Base-by-base conservation (phyloP, 139 green algal genomes). In the Coccomyxa sp. region DNA sequence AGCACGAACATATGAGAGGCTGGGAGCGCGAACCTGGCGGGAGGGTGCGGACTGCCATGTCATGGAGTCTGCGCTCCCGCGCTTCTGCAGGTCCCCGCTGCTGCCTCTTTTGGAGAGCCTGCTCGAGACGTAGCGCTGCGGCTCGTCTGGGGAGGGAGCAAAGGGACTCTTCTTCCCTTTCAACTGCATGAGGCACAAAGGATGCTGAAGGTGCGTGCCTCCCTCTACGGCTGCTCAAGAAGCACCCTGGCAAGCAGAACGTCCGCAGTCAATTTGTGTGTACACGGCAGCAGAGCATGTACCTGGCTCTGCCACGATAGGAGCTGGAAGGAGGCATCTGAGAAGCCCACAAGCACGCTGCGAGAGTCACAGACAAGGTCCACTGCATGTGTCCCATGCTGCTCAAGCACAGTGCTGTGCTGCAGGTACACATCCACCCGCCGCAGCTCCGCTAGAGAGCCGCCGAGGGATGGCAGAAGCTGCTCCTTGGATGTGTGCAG, bases 271-370 rank as follows among this genome's bases (percentile, higher is more conserved):
- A n/a, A n/a, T n/a, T n/a, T n/a, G n/a, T n/a, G n/a, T n/a, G n/a
- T n/a, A n/a, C n/a, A n/a, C n/a, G n/a, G n/a, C n/a, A n/a, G n/a
- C n/a, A n/a, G n/a, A n/a, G n/a, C n/a, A 10, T 77, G 24, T 70
- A 93, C 91, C 86, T 94, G 88, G 64, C 86, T 88, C 9, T 82
- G 73, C 91, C 91, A 95, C 6, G 82, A 89, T 50, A 85, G 86
- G 18, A 87, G 81, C 35, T 85, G 87, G 74, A 90, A 77, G 38
- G 80, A 82, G 29, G 90, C 91, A 44, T 93, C 89, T 5, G 78
- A 77, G 35, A 91, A 85, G 0, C 79, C 87, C 0, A 95, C 76
- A 50, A 94, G 76, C 39, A 95, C 22, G 12, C 73, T 75, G 5
- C 83, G 78, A 75, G 70, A 73, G 77, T 93, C 89, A 0, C 86